Conservation (phyloP, 345 rosid genomes). For the Carallia brachiata region DNA sequence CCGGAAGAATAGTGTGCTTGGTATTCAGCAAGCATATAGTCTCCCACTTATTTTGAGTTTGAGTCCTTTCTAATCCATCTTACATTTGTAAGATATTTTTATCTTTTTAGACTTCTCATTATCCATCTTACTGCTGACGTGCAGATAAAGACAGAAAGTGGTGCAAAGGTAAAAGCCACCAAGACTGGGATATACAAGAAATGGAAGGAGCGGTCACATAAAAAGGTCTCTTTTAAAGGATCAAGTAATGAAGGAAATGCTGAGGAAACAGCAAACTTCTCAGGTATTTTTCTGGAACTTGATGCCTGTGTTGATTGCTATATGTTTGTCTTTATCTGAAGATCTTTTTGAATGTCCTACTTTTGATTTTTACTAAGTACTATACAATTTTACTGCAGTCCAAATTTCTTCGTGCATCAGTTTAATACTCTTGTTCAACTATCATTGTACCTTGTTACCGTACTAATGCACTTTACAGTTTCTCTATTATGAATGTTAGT, state of each 20-base stretch:
- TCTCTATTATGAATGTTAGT: no score
- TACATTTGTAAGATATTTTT: no score
- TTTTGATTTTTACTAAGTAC: not conserved
- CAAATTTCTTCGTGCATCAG: not conserved
- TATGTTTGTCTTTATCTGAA: not conserved
- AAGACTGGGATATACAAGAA: constrained; percentile 89
- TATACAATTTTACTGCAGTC: not conserved
- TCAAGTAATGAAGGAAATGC: constrained; percentile 40
- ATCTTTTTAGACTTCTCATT: not conserved
- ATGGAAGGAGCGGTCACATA: constrained; percentile 80
- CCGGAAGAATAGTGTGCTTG: not conserved
- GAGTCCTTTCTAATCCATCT: no score
- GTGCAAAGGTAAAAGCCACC: constrained; percentile 64
- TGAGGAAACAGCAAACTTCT: constrained; percentile 35
- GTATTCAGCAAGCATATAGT: no score
- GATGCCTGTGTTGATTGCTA: not conserved
- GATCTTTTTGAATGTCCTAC: not conserved
- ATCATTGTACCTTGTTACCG: no score
- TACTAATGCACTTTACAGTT: no score
- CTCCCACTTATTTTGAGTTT: no score
- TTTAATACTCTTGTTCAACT: no score
- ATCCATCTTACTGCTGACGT: constrained; percentile 4
- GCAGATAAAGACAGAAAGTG: constrained; percentile 90
- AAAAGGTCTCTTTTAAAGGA: constrained; percentile 51
- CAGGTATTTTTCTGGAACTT: constrained; percentile 41